Evolutionary conservation across 768 basidiomycete species (phyloP).

Genomic region (Russula griseocarnosa): DNA sequence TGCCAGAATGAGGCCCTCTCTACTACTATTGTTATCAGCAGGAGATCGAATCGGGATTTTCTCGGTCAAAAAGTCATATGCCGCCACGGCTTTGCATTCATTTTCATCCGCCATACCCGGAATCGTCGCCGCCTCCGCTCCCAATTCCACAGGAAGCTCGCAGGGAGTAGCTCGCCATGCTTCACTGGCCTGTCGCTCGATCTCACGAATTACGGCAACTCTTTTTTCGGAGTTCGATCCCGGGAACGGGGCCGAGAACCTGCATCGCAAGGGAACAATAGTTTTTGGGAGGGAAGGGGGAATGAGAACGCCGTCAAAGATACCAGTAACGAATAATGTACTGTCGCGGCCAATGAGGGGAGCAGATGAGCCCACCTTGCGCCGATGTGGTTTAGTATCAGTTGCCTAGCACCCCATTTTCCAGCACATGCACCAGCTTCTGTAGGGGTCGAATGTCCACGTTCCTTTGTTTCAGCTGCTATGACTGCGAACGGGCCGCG

Average conservation of each 20-base stretch:
- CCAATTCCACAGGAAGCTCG: neutral
- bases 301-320: neutral
- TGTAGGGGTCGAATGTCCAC: conserved; percentile 74
- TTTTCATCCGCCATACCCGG: neutral
- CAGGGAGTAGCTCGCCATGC: conserved; percentile 46
- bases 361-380: conserved; percentile 39
- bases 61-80: conserved; percentile 29
- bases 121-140: neutral
- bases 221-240: conserved; percentile 33
- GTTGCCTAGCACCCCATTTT: conserved; percentile 49
- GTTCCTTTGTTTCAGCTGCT: conserved; percentile 41
- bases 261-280: conserved; percentile 26
- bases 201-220: conserved; percentile 51
- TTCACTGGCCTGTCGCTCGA: conserved; percentile 57
- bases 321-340: neutral
- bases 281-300: neutral
- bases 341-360: neutral
- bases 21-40: neutral
- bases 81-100: conserved; percentile 24
- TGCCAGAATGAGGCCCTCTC: neutral
- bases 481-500: conserved; percentile 38
- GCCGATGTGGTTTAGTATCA: conserved; percentile 79
- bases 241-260: conserved; percentile 50
- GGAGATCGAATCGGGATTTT: neutral
- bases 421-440: conserved; percentile 78